Percentiles rank a stretch among this genome's conserved stretches.
Conservation (phyloP, 106 monocot species). For the Acanthochlamys bracteata region DNA sequence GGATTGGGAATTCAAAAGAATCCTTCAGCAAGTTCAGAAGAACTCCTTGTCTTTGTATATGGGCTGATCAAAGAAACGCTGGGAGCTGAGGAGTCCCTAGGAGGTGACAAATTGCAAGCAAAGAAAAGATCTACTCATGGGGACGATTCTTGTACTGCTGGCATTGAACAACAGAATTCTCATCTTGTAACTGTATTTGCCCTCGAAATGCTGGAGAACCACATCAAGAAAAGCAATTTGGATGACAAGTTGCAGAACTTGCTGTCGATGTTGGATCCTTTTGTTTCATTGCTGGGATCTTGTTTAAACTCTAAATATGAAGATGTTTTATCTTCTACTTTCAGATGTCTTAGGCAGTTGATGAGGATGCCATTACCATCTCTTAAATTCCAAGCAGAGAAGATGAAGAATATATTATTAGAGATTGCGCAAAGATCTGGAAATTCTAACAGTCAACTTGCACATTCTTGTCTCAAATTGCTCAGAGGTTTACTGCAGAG, state of each 20-base stretch:
- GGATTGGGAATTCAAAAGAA: slow-evolving; percentile 69
- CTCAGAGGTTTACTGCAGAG: slow-evolving; percentile 56
- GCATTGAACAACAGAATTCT: slow-evolving; percentile 21
- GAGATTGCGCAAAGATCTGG: slow-evolving; percentile 68
- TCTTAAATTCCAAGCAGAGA: slow-evolving; percentile 42
- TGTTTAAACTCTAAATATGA: slow-evolving; percentile 78
- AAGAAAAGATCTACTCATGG: slow-evolving; percentile 9
- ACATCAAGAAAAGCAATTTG: slow-evolving; percentile 73
- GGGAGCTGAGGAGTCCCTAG: slow-evolving; percentile 2
- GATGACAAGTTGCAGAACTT: slow-evolving; percentile 45
- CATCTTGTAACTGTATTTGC: slow-evolving; percentile 71
- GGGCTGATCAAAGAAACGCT: slow-evolving; percentile 71
- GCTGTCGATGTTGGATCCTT: slow-evolving; percentile 80
- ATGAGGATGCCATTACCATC: slow-evolving; percentile 70
- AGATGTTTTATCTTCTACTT: slow-evolving; percentile 55
- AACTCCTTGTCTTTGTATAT: slow-evolving; percentile 79
- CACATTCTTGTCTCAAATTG: slow-evolving; percentile 67
- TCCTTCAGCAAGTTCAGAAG: slow-evolving; percentile 43
- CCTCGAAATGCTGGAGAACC: slow-evolving; percentile 59
- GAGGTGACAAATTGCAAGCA: slow-evolving; percentile 2
- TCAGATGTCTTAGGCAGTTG: slow-evolving; percentile 61
- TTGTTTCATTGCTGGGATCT: slow-evolving; percentile 43
- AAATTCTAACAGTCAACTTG: slow-evolving; percentile 33
- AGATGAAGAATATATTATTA: slow-evolving; percentile 62
- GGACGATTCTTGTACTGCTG: background rate